Conservation (phyloP, 2,329 filamentous ascomycete species). For the Fusarium xyrophilum region DNA sequence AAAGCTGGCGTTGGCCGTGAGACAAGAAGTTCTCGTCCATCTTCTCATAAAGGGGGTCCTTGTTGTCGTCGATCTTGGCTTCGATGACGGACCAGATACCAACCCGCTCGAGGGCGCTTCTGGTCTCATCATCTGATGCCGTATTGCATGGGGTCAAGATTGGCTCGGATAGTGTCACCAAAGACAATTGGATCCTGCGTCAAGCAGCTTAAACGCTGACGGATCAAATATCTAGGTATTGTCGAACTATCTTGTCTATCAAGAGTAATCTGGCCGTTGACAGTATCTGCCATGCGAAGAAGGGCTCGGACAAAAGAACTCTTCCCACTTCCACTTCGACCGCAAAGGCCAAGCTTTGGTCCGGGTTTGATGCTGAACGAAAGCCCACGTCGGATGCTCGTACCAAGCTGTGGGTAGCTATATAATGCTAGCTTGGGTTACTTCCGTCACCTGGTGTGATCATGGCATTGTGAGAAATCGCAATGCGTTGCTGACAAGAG, state of each 20-base stretch:
- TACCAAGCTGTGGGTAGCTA: constrained; percentile 43
- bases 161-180: constrained; percentile 57
- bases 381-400: constrained; percentile 44
- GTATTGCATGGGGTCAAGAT: constrained; percentile 56
- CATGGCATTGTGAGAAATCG: constrained; percentile 40
- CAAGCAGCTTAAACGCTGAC: constrained; percentile 51
- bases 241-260: constrained; percentile 52
- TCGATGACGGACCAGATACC: constrained; percentile 54
- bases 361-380: constrained; percentile 44
- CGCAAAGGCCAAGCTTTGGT: constrained; percentile 53
- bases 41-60: constrained; percentile 43
- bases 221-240: constrained; percentile 40
- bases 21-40: constrained; percentile 48
- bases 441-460: accelerated
- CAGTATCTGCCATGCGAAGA: constrained; percentile 56
- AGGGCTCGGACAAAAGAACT: constrained; percentile 53
- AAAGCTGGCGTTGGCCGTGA: constrained; percentile 45
- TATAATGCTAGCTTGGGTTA: not conserved
- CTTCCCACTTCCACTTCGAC: constrained; percentile 52
- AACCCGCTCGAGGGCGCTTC: constrained; percentile 54
- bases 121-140: constrained; percentile 52
- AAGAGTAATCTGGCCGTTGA: constrained; percentile 52
- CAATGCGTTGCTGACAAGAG: constrained; percentile 41
- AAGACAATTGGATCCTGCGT: constrained; percentile 63
- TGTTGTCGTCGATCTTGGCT: constrained; percentile 46